phyloP scores from a whole-genome alignment of 768 basidiomycete genomes.

The button mushroom (Agaricus bisporus) region DNA sequence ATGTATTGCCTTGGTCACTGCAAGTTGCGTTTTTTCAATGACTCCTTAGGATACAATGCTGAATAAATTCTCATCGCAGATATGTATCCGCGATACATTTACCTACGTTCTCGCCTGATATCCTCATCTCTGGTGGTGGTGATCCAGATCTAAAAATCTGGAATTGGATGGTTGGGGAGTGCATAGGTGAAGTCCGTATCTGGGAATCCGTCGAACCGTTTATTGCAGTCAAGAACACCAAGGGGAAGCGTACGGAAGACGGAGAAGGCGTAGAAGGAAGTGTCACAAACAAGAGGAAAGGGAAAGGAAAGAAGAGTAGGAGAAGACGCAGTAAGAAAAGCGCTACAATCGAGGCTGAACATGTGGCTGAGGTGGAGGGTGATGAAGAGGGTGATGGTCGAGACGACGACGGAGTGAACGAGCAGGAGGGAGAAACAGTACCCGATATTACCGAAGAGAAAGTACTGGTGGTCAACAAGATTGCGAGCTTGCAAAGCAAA shows the following conservation, averaged over 20 bases:
- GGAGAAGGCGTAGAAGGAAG: constrained; percentile 18
- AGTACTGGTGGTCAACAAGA: constrained; percentile 53
- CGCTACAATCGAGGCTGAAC: constrained; percentile 11
- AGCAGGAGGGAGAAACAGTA: background rate
- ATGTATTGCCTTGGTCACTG: constrained; percentile 81
- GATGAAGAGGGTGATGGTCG: constrained; percentile 5
- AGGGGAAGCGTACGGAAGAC: constrained; percentile 25
- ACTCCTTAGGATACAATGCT: background rate
- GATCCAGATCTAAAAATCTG: constrained; percentile 72
- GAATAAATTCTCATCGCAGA: constrained; percentile 30
- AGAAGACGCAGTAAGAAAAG: constrained; percentile 18
- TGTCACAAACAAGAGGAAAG: constrained; percentile 15
- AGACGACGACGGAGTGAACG: constrained; percentile 7
- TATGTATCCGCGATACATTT: constrained; percentile 81
- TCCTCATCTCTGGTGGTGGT: constrained; percentile 84
- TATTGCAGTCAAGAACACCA: constrained; percentile 31
- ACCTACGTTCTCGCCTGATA: constrained; percentile 35
- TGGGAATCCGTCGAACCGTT: constrained; percentile 41
- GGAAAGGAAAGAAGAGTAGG: constrained; percentile 18
- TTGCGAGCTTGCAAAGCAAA: constrained; percentile 39
- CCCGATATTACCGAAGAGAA: constrained; percentile 14
- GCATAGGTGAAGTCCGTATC: constrained; percentile 48
- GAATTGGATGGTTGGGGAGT: constrained; percentile 67
- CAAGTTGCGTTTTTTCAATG: constrained; percentile 43
- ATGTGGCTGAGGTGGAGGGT: constrained; percentile 9